Percentiles rank a stretch among this genome's conserved stretches.
These are phyloP conservation scores for Dillenia suffruticosa DNA, from an alignment of 164 flowering plant species.

Conservation along the genomic window DNA sequence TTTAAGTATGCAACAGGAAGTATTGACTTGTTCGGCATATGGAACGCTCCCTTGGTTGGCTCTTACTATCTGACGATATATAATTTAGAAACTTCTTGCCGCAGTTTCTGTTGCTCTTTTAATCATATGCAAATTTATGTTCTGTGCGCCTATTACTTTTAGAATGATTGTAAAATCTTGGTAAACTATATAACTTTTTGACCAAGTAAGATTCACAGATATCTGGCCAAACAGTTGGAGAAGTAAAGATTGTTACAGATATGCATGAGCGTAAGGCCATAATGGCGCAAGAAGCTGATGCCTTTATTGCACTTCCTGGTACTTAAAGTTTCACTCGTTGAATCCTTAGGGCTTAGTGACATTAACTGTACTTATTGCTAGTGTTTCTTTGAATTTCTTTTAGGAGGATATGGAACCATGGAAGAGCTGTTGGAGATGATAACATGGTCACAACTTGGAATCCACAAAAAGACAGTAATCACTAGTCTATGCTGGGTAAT, in stretches of 20 bases:
- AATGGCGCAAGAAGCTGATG: slow-evolving; percentile 84
- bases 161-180: too few species aligned
- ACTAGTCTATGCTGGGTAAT: slow-evolving; percentile 1
- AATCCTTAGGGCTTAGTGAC: not conserved
- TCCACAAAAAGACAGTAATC: slow-evolving; percentile 84
- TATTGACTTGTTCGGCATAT: too few species aligned
- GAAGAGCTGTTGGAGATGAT: slow-evolving; percentile 91
- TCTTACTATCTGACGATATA: too few species aligned
- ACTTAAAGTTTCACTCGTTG: slow-evolving; percentile 4
- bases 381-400: not conserved
- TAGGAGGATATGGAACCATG: slow-evolving; percentile 98
- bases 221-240: slow-evolving; percentile 83
- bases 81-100: too few species aligned
- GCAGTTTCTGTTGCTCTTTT: not conserved
- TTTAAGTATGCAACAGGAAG: too few species aligned
- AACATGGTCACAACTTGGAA: slow-evolving; percentile 94
- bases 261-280: slow-evolving; percentile 93
- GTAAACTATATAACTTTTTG: not conserved
- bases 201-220: slow-evolving; percentile 41
- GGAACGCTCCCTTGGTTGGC: too few species aligned
- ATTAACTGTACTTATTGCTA: too few species aligned
- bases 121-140: not conserved
- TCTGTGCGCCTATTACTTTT: not conserved
- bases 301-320: slow-evolving; percentile 97
- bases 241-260: slow-evolving; percentile 66